Evolutionary conservation across 1,284 basidiomycete species (phyloP), one percentile per base, ranked within the genome.

Genomic region (Flammula alnicola): DNA sequence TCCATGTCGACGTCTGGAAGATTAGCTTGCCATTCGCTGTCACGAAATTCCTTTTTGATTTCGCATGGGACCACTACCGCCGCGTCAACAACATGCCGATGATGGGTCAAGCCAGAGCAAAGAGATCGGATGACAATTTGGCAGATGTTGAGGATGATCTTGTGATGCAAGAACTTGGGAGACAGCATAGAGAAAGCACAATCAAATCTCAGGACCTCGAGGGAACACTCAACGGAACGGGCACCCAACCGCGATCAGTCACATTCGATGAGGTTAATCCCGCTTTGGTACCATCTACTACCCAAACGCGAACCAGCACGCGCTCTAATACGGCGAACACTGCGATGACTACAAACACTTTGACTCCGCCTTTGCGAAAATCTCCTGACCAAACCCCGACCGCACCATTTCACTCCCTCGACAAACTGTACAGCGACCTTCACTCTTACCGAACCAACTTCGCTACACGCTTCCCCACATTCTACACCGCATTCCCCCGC

Each of bases 11-110:
- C 45, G 93, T 90, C 5, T 90, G 90, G 83, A 82, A 84, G 71
- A 88, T 98, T 39, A 91, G 86, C 1, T 77, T 93, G n/a, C 95
- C 96, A 0, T 94, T 95, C 26, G 95, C 94, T 0, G 66, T 81
- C 1, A 66, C 82, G 44, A 91, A 93, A 63, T 76, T 93, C 36
- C 41, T 81, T 1, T 81, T 87, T 41, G 91, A 95, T 62, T 58
- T 87, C 8, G 59, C 53, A 2, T 80, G 80, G 76, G 81, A 86
- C 61, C 78, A 85, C 58, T 78, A 76, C 55, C 72, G 74, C 12
- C 73, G 63, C 47, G 53, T 56, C 3, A 71, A n/a, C n/a, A n/a
- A n/a, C n/a, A n/a, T n/a, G n/a, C n/a, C n/a, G n/a, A n/a, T n/a
- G n/a, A n/a, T n/a, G n/a, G n/a, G n/a, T n/a, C 48, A 32, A 4